phyloP scores from a whole-genome alignment of 2,329 filamentous ascomycete species.

The Colletotrichum somersetense region DNA sequence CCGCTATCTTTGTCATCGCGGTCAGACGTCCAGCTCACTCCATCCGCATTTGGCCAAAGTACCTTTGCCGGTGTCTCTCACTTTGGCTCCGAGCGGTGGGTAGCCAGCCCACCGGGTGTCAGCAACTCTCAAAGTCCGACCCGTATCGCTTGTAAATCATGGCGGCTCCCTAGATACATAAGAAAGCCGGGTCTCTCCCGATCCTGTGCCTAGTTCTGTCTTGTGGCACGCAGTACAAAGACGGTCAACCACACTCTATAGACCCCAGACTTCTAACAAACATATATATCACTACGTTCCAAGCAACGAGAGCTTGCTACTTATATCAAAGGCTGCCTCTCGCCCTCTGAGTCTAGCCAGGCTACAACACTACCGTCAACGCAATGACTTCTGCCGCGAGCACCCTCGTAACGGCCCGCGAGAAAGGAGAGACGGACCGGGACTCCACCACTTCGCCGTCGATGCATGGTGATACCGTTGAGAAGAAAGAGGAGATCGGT shows the following conservation, averaged over 20 bases:
- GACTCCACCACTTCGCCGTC: conserved; percentile 40
- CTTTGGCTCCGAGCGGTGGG: conserved; percentile 26
- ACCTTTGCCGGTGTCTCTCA: conserved; percentile 15
- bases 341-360: not conserved
- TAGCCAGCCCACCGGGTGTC: conserved; percentile 15
- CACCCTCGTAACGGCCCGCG: conserved; percentile 29
- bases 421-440: conserved; percentile 28
- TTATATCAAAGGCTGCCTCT: not conserved
- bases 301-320: not conserved
- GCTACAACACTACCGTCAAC: not conserved
- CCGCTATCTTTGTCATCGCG: conserved; percentile 21
- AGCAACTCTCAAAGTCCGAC: conserved; percentile 34
- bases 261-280: not conserved
- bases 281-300: not conserved
- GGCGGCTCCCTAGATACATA: conserved; percentile 26
- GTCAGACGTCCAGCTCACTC: not conserved
- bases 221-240: conserved; percentile 31
- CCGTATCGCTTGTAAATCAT: not conserved
- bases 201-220: not conserved
- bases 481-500: conserved; percentile 35
- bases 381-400: conserved; percentile 35
- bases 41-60: conserved; percentile 7
- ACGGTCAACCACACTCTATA: conserved; percentile 18
- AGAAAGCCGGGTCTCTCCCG: conserved; percentile 13
- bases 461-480: conserved; percentile 19